Evolutionary conservation across 352 stramenopile genomes (phyloP), one percentile per base, ranked within the genome.

Genomic region (Saprolegnia parasitica): DNA sequence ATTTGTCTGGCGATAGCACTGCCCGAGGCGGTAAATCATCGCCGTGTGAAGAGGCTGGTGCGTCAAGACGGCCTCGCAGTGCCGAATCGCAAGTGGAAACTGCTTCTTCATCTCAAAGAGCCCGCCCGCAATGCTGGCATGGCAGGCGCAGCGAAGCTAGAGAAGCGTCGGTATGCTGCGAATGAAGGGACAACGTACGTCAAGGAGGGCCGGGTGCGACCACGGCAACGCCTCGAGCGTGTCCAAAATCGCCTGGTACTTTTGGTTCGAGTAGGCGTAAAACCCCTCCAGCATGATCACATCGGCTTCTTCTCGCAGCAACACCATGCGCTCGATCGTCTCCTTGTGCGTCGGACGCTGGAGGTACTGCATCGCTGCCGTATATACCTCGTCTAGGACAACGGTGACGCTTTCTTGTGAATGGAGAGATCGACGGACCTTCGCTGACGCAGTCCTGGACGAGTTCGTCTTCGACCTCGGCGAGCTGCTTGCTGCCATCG

Each of bases 281-380:
- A 70, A 70, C 1, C 63, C 63, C 50, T 70, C 63, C 24, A 70
- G 1, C 63, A 70, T 70, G 35, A 70, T 70, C 16, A 70, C 46
- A 26, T 70, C 63, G 35, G 63, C 63, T 62, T 70, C 63, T 9
- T 61, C 13, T 11, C 63, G 49, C 15, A 70, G 37, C 11, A 62
- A 24, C 6, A 62, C 29, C 21, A 70, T 60, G 20, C 63, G 49
- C 21, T 52, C 29, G 13, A 70, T 16, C 20, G 37, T 62, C 37
- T 70, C 63, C 11, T 55, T 18, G n/a, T 24, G 39, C 23, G 63
- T 37, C 18, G 29, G 15, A 13, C 63, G 63, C 21, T 29, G 13
- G 42, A 70, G 35, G 54, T 70, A 70, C 32, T 21, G 13, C 39
- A 60, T 52, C 8, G 63, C 63, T 6, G 37, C 32, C n/a, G 35